A percentile compares a stretch with the other conserved stretches of the same genome.
Conservation (phyloP, 1,139 yeast species). For the Kazachstania sp. region DNA sequence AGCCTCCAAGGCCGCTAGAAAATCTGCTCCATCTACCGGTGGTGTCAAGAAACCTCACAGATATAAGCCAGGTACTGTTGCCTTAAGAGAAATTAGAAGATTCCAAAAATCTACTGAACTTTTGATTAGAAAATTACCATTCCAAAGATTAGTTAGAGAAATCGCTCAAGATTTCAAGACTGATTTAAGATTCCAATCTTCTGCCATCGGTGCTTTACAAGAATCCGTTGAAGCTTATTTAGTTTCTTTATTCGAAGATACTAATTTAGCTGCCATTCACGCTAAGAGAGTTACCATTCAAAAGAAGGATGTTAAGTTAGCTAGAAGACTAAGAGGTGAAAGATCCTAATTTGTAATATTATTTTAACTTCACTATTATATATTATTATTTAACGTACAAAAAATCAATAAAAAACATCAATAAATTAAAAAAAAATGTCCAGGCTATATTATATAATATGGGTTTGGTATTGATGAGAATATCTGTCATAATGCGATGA, state of each 20-base stretch:
- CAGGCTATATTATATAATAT: background rate
- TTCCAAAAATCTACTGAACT: constrained; percentile 97
- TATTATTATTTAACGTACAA: constrained; percentile 2
- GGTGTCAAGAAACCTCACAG: constrained; percentile 99
- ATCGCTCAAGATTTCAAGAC: constrained; percentile 98
- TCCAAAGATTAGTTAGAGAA: constrained; percentile 98
- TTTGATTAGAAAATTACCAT: constrained; percentile 93
- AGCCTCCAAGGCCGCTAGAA: constrained; percentile 98
- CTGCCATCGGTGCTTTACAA: constrained; percentile 98
- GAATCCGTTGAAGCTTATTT: constrained; percentile 98
- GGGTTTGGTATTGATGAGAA: no score
- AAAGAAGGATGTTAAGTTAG: constrained; percentile 98
- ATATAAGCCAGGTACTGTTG: constrained; percentile 99
- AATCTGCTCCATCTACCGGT: constrained; percentile 95
- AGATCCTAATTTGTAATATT: constrained; percentile 44
- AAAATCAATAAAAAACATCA: background rate
- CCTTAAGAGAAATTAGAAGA: constrained; percentile 98
- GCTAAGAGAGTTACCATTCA: constrained; percentile 99
- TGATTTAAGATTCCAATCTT: constrained; percentile 96
- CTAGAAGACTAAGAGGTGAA: constrained; percentile 99
- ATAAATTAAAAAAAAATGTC: background rate
- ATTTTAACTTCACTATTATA: constrained; percentile 1
- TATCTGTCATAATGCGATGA: no score
- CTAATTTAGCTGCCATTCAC: constrained; percentile 97
- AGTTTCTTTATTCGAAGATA: constrained; percentile 84